Evolutionary conservation across 139 green algal species (phyloP).

Genomic region (Volvox africanus): DNA sequence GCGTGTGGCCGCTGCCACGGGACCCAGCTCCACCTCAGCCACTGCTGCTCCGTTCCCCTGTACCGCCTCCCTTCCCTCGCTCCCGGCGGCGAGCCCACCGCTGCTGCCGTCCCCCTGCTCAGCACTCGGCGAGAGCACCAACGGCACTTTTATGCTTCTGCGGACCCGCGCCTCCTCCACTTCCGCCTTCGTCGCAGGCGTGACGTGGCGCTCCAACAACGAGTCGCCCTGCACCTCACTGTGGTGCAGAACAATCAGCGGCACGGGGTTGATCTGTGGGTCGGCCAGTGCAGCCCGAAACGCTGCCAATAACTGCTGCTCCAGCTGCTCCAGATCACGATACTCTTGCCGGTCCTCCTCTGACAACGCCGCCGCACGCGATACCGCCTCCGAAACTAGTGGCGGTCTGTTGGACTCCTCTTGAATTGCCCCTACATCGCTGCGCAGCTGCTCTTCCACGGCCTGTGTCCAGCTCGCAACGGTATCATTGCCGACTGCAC

Average conservation of each 20-base stretch:
- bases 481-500: too few species aligned
- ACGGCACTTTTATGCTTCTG: neutral
- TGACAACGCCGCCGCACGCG: neutral
- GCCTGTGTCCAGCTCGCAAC: too few species aligned
- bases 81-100: neutral
- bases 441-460: too few species aligned
- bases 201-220: neutral
- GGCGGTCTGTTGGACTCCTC: neutral
- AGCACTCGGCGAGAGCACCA: neutral
- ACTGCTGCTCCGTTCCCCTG: neutral
- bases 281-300: constrained; percentile 10
- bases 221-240: constrained; percentile 14
- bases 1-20: neutral
- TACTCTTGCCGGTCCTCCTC: neutral
- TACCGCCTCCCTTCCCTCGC: neutral
- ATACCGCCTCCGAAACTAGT: constrained; percentile 15
- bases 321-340: neutral
- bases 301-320: neutral
- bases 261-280: neutral
- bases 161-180: neutral
- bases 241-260: constrained; percentile 18
- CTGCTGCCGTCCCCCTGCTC: neutral
- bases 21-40: neutral
- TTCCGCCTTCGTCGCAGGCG: neutral
- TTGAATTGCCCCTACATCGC: too few species aligned